Base-by-base conservation (phyloP, 768 basidiomycete species). In the Mycena alexandri region DNA sequence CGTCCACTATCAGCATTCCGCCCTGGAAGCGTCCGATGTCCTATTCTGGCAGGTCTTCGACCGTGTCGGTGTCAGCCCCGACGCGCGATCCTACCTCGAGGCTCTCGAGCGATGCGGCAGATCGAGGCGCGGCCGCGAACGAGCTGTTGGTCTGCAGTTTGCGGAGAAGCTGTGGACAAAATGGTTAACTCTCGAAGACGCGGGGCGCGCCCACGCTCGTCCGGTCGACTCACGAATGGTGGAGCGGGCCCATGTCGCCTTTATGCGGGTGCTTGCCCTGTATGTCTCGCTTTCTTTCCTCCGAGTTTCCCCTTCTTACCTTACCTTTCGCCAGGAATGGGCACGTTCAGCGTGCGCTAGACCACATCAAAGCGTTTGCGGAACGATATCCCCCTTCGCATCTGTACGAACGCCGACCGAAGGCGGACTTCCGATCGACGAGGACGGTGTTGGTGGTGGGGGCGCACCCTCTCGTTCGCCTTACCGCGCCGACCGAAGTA, bases 191-290 rank as follows among this genome's bases (percentile, higher is more conserved):
- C 66, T 86, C 0, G 91, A 92, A 72, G 75, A 79, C 16, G 63
- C 74, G 8, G 79, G 81, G 43, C 50, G 75, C 16, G 75, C 72
- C 43, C 68, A 71, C n/a, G 76, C 75, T 1, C 79, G 72, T 24
- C 74, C 70, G 3, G 53, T 83, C 38, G 76, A 78, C 55, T 74
- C 82, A 19, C 84, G 93, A 33, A 71, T 86, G 61, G 81, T 93
- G 14, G 95, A 97, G 76, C 84, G 85, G 41, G 87, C 88, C 2
- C 89, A 94, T 78, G 77, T 82, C 3, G 88, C 89, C 17, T 88
- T 88, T 83, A 90, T 97, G 67, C 85, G 90, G 17, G 77, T 90
- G 5, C 79, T 89, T 8, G 75, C 90, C 6, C 66, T 91, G 89
- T 95, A 75, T 53, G 92, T 80, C 16, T 13, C 36, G 33, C 63